Conservation (phyloP, 225 moss, liverwort and hornwort genomes). For the Sphagnum tenellum region DNA sequence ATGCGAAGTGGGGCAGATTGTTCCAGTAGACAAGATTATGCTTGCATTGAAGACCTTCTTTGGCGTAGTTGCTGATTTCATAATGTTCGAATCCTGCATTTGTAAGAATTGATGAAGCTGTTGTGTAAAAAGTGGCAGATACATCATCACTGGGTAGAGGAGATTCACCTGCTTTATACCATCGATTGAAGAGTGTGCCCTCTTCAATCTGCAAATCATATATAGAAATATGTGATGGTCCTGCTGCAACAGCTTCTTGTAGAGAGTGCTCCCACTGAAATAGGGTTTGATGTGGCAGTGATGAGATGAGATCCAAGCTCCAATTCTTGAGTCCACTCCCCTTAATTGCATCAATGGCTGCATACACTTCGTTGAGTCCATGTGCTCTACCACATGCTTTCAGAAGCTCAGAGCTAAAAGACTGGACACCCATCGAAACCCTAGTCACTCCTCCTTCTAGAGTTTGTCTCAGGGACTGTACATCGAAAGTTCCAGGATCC, state of each 20-base stretch:
- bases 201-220: constrained; percentile 95
- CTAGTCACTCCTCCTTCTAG: constrained; percentile 64
- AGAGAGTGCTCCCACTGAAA: constrained; percentile 75
- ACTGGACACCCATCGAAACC: constrained; percentile 87
- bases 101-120: constrained; percentile 44
- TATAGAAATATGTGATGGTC: constrained; percentile 67
- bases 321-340: constrained; percentile 56
- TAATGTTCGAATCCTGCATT: constrained; percentile 79
- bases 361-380: constrained; percentile 66
- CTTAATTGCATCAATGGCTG: constrained; percentile 68
- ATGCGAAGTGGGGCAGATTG: constrained; percentile 74
- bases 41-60: constrained; percentile 60
- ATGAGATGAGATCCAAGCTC: constrained; percentile 89
- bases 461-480: constrained; percentile 44
- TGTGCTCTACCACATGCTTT: constrained; percentile 79
- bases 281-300: constrained; percentile 66
- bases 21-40: constrained; percentile 97
- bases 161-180: constrained; percentile 79
- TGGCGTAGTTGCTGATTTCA: constrained; percentile 93
- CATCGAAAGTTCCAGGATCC: constrained; percentile 90
- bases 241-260: constrained; percentile 43
- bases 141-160: constrained; percentile 86
- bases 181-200: constrained; percentile 78
- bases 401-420: constrained; percentile 63
- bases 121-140: constrained; percentile 71